phyloP scores from a whole-genome alignment of 148 eudicot genomes.

The Cornus florida region DNA sequence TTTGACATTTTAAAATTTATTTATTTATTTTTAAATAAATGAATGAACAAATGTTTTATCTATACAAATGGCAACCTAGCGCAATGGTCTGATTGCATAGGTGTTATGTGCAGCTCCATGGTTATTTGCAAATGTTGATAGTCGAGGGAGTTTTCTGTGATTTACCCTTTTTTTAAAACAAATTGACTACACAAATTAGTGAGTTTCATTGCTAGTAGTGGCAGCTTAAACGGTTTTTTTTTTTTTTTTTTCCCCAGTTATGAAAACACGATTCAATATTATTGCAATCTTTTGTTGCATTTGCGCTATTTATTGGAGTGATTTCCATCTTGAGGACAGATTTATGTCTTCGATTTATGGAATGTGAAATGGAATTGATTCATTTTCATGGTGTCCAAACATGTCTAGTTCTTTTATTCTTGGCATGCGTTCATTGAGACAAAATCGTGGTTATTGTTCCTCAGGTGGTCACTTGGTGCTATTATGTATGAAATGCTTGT shows the following conservation, averaged over 20 bases:
- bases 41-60: too few relatives aligned
- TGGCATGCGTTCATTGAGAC: neutral
- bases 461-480: constrained; percentile 98
- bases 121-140: too few relatives aligned
- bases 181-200: too few relatives aligned
- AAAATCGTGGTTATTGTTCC: constrained; percentile 10
- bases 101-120: too few relatives aligned
- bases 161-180: too few relatives aligned
- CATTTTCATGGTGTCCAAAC: neutral
- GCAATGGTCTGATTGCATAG: too few relatives aligned
- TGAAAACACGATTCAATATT: neutral
- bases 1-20: too few relatives aligned
- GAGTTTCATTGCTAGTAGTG: too few relatives aligned
- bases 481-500: constrained; percentile 97
- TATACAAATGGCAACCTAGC: too few relatives aligned
- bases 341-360: neutral
- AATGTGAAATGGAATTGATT: neutral
- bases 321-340: neutral
- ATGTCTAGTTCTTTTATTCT: neutral
- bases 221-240: too few relatives aligned
- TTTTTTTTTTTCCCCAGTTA: neutral
- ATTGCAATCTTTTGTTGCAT: neutral
- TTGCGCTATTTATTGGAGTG: neutral
- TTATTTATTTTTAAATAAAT: too few relatives aligned
- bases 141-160: too few relatives aligned